Evolutionary conservation across 2,329 filamentous ascomycete species (phyloP), one percentile per base, ranked within the genome.

Genomic region (Colletotrichum zoysiae): DNA sequence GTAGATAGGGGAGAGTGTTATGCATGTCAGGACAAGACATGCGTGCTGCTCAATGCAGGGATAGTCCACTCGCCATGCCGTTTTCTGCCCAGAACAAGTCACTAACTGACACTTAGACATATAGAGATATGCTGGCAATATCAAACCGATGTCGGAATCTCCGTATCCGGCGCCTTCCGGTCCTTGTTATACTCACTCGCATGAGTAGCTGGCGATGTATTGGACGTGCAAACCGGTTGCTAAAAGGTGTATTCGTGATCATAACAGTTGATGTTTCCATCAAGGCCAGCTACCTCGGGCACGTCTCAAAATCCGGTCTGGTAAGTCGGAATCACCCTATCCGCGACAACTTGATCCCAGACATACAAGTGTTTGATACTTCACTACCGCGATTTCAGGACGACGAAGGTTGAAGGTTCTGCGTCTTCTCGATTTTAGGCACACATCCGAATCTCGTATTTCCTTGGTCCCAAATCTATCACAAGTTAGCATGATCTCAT

Each of bases 381-480:
- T 14, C 33, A 5, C 33, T 57, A 2, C 14, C n/a, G 5, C 12
- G n/a, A 38, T 23, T 23, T 42, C 20, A 56, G 40, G 59, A 33
- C 16, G 65, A 59, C 7, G 23, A 11, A 20, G 59, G 23, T 11
- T 30, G 20, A 12, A 70, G 70, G 16, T 70, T 72, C 40, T 72
- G 70, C 14, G 60, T 57, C 60, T 65, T 70, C 33, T 65, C 70
- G 33, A 72, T 70, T 42, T 72, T 72, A 20, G 70, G 66, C 1
- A 72, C 70, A 9, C 65, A 64, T 33, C 70, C 70, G 50, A 72
- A 72, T 14, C 70, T 63, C 33, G 46, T 70, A 35, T 70, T 72
- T n/a, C 70, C 60, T 33, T 65, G 70, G n/a, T 72, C 66, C 70
- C 70, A 72, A 18, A 72, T 61, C 70, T 72, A 11, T 20, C 44